Conservation (phyloP, 2,329 filamentous ascomycete species). For the Plectosphaerella sp. region DNA sequence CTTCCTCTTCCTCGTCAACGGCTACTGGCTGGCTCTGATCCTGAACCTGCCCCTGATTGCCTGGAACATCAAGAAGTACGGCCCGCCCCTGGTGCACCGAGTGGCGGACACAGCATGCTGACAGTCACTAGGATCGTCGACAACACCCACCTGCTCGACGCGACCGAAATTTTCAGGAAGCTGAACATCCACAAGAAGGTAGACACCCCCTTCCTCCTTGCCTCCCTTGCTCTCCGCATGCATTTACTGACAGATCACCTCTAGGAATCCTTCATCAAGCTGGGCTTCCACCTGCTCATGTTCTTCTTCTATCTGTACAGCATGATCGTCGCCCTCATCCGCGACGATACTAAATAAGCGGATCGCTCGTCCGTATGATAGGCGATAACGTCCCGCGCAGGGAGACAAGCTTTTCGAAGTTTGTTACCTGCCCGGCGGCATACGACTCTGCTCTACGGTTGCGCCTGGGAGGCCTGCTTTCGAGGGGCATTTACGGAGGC, state of each 20-base stretch:
- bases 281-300: constrained; percentile 97
- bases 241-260: constrained; percentile 1
- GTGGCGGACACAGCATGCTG: not conserved
- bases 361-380: constrained; percentile 3
- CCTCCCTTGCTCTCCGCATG: not conserved
- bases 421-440: too few relatives aligned
- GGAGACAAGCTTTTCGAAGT: too few relatives aligned
- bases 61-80: constrained; percentile 98
- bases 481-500: constrained; percentile 4
- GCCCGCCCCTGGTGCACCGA: constrained; percentile 14
- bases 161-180: constrained; percentile 99
- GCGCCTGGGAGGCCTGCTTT: constrained; percentile 7
- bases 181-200: constrained; percentile 99
- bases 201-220: constrained; percentile 12
- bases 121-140: constrained; percentile 73
- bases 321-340: constrained; percentile 96
- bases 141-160: constrained; percentile 94
- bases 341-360: constrained; percentile 80
- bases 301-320: constrained; percentile 99
- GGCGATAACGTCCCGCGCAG: not conserved
- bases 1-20: constrained; percentile 94
- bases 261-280: constrained; percentile 97
- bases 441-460: too few relatives aligned
- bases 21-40: constrained; percentile 92
- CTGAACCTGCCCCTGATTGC: constrained; percentile 88